Conservation (phyloP, 2,329 filamentous ascomycete species). For the Alternaria gaisen region DNA sequence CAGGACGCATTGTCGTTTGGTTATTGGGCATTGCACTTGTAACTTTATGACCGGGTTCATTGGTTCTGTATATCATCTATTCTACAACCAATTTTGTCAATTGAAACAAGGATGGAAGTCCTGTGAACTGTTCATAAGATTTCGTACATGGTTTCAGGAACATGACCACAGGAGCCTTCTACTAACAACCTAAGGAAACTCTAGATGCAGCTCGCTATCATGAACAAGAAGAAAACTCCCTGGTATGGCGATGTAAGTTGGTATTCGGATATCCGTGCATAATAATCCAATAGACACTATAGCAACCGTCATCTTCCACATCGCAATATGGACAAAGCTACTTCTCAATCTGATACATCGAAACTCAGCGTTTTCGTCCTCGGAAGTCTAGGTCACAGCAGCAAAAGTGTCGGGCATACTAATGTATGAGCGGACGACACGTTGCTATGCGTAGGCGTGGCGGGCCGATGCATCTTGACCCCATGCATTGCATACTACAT, state of each 20-base stretch:
- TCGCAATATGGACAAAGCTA: neutral
- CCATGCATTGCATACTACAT: constrained; percentile 1
- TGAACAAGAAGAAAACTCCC: neutral
- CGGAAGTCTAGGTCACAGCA: neutral
- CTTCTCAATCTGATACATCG: neutral
- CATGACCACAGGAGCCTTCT: neutral
- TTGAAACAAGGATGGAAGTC: neutral
- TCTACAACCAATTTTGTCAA: neutral
- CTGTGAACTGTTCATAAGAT: neutral
- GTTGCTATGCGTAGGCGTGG: constrained; percentile 2
- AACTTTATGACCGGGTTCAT: neutral
- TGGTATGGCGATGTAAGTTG: neutral
- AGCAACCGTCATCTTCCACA: neutral
- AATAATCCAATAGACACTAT: neutral
- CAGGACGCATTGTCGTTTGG: neutral
- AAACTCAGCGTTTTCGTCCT: neutral
- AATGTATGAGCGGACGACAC: constrained; percentile 1
- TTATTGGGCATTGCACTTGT: neutral
- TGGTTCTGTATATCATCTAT: neutral
- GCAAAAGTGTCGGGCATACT: neutral
- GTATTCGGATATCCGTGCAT: neutral
- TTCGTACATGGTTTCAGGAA: neutral
- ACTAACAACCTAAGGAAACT: neutral
- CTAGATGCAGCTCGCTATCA: neutral
- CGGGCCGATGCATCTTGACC: constrained; percentile 11